Evolutionary conservation across 2,329 filamentous ascomycete genomes (phyloP), one percentile per base, ranked within the genome.

Genomic region (Alternaria conjuncta): DNA sequence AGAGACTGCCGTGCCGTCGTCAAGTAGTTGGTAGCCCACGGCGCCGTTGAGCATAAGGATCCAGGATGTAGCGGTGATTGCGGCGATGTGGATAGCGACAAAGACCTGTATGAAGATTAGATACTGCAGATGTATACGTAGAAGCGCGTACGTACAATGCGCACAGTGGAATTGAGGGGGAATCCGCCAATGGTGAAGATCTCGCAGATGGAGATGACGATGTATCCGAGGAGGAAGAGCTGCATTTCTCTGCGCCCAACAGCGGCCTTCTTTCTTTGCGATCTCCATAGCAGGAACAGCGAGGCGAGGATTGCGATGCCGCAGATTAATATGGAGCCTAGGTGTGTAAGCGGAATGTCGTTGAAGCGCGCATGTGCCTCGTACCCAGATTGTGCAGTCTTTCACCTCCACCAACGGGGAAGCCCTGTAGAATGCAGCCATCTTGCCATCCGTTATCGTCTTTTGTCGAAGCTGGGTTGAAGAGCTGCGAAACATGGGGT

Each of bases 181-280:
- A 99, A 95, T 28, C 90, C 92, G 71, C 96, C 96, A 36, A 98
- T 89, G 0, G 94, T 94, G 82, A 99, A 97, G 75, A 99, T 97
- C 80, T 98, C 96, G 82, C 94, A 97, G 74, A 99, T 92, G 73
- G 92, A 89, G 65, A 98, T 89, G 62, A 98, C 82, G 61, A 97
- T 91, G 79, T 93, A 99, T 55, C 92, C 90, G 45, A 92, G 66
- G 55, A 99, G 87, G 82, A 99, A 98, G 32, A 97, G 75, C 85
- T 99, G 96, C 88, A 99, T 98, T 82, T 99, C 96, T 80, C 96
- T 97, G 75, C 60, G 87, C 64, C 96, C 96, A 51, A 99, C 96
- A 60, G 96, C 96, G 60, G 96, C 96, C 80, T 92, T 90, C 83
- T 99, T 98, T 78, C 87, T 88, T 75, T 98, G 92, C 20, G 96